Base-by-base conservation (phyloP, 78 protist species). In the Bigelowiella natans region DNA sequence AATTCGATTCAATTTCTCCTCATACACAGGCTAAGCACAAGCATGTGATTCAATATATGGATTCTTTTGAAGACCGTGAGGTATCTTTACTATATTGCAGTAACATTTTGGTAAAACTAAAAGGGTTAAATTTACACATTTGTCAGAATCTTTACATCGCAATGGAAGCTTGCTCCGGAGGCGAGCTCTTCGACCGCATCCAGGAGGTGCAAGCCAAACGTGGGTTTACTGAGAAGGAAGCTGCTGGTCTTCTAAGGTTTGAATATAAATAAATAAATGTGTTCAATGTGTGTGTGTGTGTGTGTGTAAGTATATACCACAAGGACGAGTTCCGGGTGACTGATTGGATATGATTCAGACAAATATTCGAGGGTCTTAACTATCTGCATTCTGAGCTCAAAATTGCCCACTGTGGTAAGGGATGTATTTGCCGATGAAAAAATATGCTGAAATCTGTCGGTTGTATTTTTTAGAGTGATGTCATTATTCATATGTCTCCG, bases 131-230 rank as follows among this genome's bases (percentile, higher is more conserved):
- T 51, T 51, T 26, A 51, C 73, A 18, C 7, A 26, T 51, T 51
- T 7, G 7, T 18, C 87, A 87, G 40, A 87, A 29, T 37, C 36
- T 87, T 2, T 87, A 28, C 83, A 7, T 87, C 26, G 89, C 36
- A 31, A 87, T 87, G 89, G 89, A 87, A 39, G 11, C 26, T 26
- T 87, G 89, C 89, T n/a, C 38, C 7, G 89, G 89, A 29, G 89
- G 89, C 2, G 89, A 87, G 64, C 89, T 87, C 3, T 87, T 31
- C 11, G 89, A 87, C 64, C 11, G 89, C 7, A 87, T 87, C 36
- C 73, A 51, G 73, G 73, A 51, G 73, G 73, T 51, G 34, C 73
- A 51, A 18, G 7, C 73, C 73, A 51, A 18, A 18, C 18, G 34
- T 7, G 73, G 73, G 34, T 51, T 51, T 51, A 26, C 73, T 18